These are phyloP conservation scores for Cenchrus americanus DNA, from an alignment of 176 grass and related monocot species.

Conservation along the genomic window DNA sequence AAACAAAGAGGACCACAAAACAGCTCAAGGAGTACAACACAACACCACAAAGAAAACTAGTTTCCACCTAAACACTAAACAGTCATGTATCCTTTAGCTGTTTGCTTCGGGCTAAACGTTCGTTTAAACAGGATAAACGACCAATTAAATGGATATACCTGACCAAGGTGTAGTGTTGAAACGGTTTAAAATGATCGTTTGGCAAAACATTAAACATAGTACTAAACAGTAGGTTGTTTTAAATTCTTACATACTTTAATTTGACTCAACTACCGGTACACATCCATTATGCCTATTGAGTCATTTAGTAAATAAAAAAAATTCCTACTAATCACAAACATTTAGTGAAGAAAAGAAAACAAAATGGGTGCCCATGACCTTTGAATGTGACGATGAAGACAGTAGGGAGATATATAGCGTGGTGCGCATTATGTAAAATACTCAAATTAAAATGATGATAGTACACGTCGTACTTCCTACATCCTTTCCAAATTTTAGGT, in stretches of 20 bases:
- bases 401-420: not conserved
- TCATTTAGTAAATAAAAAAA: not conserved
- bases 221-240: not conserved
- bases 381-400: not conserved
- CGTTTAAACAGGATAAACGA: too few species aligned
- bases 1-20: too few species aligned
- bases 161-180: too few species aligned
- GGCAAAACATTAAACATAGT: not conserved
- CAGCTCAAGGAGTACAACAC: too few species aligned
- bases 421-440: not conserved
- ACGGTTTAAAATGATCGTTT: too few species aligned
- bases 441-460: not conserved
- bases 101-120: too few species aligned
- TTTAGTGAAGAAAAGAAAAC: not conserved
- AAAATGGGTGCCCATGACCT: not conserved
- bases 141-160: too few species aligned
- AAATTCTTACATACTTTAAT: not conserved
- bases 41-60: too few species aligned
- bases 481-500: too few species aligned
- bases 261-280: not conserved
- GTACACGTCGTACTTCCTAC: not conserved
- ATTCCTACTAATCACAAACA: not conserved
- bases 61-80: too few species aligned
- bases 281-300: not conserved
- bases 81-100: too few species aligned